A percentile compares a stretch with the other conserved stretches of the same genome.
phyloP scores from a whole-genome alignment of 306 rosid genomes.

The Calophaca sinica region DNA sequence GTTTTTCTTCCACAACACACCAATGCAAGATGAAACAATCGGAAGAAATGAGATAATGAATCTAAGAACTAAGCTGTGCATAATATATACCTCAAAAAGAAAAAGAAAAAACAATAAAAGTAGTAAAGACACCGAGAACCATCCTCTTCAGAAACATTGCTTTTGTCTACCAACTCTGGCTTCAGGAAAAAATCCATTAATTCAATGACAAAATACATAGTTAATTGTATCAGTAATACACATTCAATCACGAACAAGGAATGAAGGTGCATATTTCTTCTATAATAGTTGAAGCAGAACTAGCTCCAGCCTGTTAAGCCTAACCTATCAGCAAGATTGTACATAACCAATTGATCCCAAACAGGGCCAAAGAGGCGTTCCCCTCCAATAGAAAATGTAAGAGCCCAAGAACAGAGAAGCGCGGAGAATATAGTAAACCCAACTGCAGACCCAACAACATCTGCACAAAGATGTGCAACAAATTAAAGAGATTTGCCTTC shows the following conservation, averaged over 20 bases:
- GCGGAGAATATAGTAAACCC: constrained; percentile 69
- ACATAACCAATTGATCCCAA: constrained; percentile 87
- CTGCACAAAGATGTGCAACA: constrained; percentile 50
- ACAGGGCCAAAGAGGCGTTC: constrained; percentile 79
- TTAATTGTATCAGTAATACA: constrained; percentile 24
- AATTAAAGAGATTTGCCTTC: constrained; percentile 7
- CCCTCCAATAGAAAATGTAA: constrained; percentile 87
- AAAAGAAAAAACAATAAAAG: too few species aligned
- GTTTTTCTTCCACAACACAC: too few species aligned
- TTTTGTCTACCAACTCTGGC: too few species aligned
- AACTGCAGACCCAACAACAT: constrained; percentile 75
- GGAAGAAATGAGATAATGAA: too few species aligned
- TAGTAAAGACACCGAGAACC: too few species aligned
- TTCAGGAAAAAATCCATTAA: too few species aligned
- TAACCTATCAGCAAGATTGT: constrained; percentile 87
- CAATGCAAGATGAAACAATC: too few species aligned
- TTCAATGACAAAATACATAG: constrained; percentile 29
- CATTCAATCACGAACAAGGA: constrained; percentile 9
- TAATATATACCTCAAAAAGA: too few species aligned
- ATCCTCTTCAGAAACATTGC: too few species aligned
- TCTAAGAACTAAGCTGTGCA: too few species aligned
- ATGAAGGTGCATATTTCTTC: constrained; percentile 27
- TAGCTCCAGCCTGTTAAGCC: constrained; percentile 89
- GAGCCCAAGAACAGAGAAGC: constrained; percentile 82
- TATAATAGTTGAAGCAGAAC: constrained; percentile 39